phyloP scores from a whole-genome alignment of 2,329 filamentous ascomycete species.

The Fusarium goolgardi region DNA sequence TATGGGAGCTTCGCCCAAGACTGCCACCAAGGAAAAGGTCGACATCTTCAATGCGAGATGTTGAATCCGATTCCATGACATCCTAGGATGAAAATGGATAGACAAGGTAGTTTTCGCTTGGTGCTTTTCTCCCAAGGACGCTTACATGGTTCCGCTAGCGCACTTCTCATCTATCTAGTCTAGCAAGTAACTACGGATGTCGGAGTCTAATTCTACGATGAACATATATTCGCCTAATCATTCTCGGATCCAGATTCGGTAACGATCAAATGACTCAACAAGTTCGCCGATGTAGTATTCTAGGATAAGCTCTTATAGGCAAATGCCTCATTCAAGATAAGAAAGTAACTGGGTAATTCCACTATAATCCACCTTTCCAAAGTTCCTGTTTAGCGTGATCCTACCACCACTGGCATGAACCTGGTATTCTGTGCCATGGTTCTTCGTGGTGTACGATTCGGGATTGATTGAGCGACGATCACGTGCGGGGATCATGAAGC shows the following conservation, averaged over 20 bases:
- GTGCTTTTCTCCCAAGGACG: too few species aligned
- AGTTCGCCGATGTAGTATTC: constrained; percentile 4
- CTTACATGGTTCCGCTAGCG: too few species aligned
- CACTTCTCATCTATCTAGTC: too few species aligned
- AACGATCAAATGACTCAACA: neutral
- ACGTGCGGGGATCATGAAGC: constrained; percentile 19
- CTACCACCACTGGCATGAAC: constrained; percentile 4
- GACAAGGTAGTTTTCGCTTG: too few species aligned
- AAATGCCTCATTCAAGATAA: constrained; percentile 12
- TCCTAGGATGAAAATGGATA: too few species aligned
- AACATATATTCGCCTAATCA: neutral
- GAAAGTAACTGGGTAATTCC: neutral
- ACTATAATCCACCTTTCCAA: neutral
- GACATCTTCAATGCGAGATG: neutral
- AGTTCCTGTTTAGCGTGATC: neutral
- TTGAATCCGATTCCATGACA: neutral
- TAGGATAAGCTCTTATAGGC: neutral
- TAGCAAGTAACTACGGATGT: too few species aligned
- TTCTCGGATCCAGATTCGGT: neutral
- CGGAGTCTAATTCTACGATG: too few species aligned
- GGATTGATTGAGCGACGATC: constrained; percentile 35
- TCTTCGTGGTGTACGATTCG: neutral
- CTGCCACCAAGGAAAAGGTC: neutral
- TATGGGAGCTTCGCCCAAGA: neutral
- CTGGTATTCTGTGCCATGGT: neutral